Conservation (phyloP, 208 protist species). For the Acanthamoeba divionensis region DNA sequence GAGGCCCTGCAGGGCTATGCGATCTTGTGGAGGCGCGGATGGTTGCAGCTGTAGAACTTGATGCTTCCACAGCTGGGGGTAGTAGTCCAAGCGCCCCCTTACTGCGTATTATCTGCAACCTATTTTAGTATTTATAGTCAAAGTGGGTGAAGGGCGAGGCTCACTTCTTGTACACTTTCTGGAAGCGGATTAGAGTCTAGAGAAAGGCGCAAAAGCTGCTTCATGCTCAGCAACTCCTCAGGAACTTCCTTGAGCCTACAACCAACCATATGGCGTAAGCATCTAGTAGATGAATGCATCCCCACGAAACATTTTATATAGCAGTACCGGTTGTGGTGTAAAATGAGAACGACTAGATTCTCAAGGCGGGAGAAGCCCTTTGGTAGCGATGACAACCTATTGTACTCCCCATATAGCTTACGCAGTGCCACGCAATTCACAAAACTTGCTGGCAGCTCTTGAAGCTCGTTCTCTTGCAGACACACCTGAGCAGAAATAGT, state of each 20-base stretch:
- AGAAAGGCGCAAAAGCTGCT: neutral
- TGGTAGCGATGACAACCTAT: neutral
- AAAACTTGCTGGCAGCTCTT: neutral
- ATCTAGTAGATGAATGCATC: neutral
- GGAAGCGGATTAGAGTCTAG: constrained; percentile 2
- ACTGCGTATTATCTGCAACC: neutral
- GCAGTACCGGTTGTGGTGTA: constrained; percentile 25
- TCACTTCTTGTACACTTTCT: neutral
- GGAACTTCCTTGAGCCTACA: constrained; percentile 27
- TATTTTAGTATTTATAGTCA: too few relatives aligned
- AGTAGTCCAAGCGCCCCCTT: neutral
- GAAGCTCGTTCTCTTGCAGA: constrained; percentile 24
- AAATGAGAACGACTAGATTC: constrained; percentile 22
- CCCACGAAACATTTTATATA: neutral
- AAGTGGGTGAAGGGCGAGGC: neutral
- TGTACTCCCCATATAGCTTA: constrained; percentile 45
- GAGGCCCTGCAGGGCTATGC: too few relatives aligned
- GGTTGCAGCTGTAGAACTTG: too few relatives aligned
- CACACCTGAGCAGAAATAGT: neutral
- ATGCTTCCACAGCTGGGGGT: too few relatives aligned
- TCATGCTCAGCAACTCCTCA: neutral
- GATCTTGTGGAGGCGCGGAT: too few relatives aligned
- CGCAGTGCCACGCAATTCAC: neutral
- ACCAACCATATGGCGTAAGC: neutral
- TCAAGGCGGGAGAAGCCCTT: neutral